Evolutionary conservation across 2,329 filamentous ascomycete species (phyloP).

Genomic region (Colletotrichum cordylinicola): DNA sequence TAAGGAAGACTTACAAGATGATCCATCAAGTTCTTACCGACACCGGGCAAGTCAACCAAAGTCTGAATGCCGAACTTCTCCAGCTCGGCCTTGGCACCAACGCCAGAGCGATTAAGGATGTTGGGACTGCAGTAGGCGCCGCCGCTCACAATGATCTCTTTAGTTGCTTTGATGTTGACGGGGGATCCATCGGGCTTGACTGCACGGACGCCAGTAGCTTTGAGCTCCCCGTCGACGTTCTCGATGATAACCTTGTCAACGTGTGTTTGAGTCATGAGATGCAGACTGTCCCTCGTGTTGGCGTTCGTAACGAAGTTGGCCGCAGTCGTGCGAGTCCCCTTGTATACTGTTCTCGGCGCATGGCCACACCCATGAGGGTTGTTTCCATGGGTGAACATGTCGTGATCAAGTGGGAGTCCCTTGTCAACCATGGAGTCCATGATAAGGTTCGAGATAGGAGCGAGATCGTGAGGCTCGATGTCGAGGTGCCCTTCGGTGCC

Average conservation of each 20-base stretch:
- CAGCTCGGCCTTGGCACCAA: constrained; percentile 49
- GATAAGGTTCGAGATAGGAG: constrained; percentile 61
- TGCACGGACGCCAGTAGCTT: constrained; percentile 47
- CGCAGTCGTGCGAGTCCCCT: constrained; percentile 56
- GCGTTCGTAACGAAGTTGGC: constrained; percentile 56
- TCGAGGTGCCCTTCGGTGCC: constrained; percentile 58
- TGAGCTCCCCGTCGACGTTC: constrained; percentile 34
- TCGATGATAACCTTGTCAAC: constrained; percentile 59
- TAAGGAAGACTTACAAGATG: constrained; percentile 42
- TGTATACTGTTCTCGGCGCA: constrained; percentile 55
- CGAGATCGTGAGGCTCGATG: constrained; percentile 62
- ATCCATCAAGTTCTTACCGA: constrained; percentile 57
- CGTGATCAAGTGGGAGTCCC: constrained; percentile 59
- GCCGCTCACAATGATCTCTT: constrained; percentile 47
- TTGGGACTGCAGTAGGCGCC: constrained; percentile 58
- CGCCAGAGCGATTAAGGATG: constrained; percentile 58
- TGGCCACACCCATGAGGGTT: constrained; percentile 62
- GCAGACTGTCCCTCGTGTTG: constrained; percentile 46
- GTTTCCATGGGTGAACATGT: constrained; percentile 62
- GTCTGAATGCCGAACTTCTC: constrained; percentile 45
- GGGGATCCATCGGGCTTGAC: constrained; percentile 43
- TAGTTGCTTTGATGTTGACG: constrained; percentile 39
- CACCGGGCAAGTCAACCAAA: constrained; percentile 49
- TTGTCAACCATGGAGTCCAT: constrained; percentile 59
- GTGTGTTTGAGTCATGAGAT: constrained; percentile 50